Evolutionary conservation across 192 early-diverging fungal genomes (phyloP).

Genomic region (Coemansia sp.): DNA sequence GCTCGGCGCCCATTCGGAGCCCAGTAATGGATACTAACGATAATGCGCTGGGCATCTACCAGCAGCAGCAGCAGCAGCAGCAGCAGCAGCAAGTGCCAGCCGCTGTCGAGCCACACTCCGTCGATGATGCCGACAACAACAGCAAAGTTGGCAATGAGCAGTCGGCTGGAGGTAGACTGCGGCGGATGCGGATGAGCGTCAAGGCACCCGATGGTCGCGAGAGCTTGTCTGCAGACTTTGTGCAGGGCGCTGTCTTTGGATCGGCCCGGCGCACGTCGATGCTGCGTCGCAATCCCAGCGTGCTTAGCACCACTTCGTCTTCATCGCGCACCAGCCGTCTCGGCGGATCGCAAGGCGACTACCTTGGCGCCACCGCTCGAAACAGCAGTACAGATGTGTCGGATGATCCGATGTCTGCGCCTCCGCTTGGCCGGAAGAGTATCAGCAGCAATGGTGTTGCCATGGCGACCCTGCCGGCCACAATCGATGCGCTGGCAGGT

Average conservation of each 20-base stretch:
- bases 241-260: slow-evolving; percentile 52
- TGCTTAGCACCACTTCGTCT: slow-evolving; percentile 9
- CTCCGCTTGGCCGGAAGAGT: slow-evolving; percentile 11
- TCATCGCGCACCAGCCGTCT: slow-evolving; percentile 6
- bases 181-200: slow-evolving; percentile 39
- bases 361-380: not conserved
- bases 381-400: slow-evolving; percentile 3
- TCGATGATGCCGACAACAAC: not conserved
- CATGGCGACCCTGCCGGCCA: not conserved
- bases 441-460: slow-evolving; percentile 2
- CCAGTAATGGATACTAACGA: not conserved
- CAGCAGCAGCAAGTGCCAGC: not conserved
- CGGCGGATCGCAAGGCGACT: not conserved
- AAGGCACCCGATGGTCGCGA: slow-evolving; percentile 40
- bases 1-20: slow-evolving; percentile 1
- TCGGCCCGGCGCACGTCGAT: slow-evolving; percentile 44
- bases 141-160: not conserved
- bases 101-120: not conserved
- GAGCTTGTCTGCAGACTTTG: slow-evolving; percentile 49
- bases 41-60: slow-evolving; percentile 13
- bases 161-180: not conserved
- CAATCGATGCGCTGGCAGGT: not conserved
- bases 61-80: not conserved
- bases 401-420: slow-evolving; percentile 5
- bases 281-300: slow-evolving; percentile 40